These are phyloP conservation scores for Colletotrichum lentis DNA, from an alignment of 2,329 filamentous ascomycete species.

Conservation along the genomic window DNA sequence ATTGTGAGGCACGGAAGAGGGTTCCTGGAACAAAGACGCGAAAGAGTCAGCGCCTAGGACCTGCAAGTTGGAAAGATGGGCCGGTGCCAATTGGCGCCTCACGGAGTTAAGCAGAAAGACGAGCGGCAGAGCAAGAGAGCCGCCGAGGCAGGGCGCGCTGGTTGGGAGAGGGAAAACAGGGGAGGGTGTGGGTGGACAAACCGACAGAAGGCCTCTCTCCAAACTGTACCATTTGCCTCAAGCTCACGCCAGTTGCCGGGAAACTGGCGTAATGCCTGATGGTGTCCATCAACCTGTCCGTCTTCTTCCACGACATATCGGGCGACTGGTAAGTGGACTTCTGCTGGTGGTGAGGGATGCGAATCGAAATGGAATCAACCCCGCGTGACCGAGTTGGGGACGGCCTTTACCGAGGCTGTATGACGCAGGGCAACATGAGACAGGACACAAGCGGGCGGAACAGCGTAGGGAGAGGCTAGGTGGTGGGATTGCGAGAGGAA, in stretches of 20 bases:
- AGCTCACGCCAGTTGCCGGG: constrained; percentile 92
- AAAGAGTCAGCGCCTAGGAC: constrained; percentile 4
- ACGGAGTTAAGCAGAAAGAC: background rate
- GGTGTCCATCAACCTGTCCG: constrained; percentile 91
- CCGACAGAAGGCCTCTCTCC: constrained; percentile 91
- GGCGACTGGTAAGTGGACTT: constrained; percentile 41
- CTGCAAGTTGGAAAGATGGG: constrained; percentile 1
- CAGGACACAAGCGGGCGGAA: constrained; percentile 16
- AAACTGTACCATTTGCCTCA: constrained; percentile 99
- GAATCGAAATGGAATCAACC: constrained; percentile 38
- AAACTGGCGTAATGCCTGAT: constrained; percentile 98
- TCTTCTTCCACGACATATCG: constrained; percentile 92
- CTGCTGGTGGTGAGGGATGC: constrained; percentile 18
- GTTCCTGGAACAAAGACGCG: constrained; percentile 68
- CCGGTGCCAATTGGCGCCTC: constrained; percentile 14
- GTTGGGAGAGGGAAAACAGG: constrained; percentile 29
- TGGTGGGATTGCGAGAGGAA: constrained; percentile 12
- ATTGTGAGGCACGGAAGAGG: constrained; percentile 96
- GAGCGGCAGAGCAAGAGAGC: background rate
- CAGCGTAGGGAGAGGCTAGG: constrained; percentile 1
- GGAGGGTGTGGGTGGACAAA: constrained; percentile 53
- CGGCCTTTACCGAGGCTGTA: constrained; percentile 40
- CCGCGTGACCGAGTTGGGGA: constrained; percentile 36
- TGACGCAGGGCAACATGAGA: constrained; percentile 40
- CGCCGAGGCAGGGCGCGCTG: constrained; percentile 24